Evolutionary conservation across 1,284 basidiomycete species (phyloP), one percentile per base, ranked within the genome.

Genomic region (Papiliotrema laurentii): DNA sequence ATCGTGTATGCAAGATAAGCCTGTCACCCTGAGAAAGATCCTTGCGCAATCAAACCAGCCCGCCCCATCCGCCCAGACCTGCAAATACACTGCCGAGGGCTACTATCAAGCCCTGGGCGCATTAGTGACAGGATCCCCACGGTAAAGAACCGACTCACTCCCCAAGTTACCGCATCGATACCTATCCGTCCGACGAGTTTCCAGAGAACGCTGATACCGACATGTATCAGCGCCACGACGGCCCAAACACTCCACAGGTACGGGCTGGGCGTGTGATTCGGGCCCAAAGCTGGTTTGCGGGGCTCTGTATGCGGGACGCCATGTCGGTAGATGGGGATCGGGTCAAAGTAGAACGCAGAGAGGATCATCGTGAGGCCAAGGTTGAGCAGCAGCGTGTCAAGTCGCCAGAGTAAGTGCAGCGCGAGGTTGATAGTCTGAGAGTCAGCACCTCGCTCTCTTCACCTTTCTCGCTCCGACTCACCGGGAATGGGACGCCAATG

Each of bases 291-390:
- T 4, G 43, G 38, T 6, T 28, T 14, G 19, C n/a, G 45, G 25
- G 18, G 25, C 2, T n/a, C n/a, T n/a, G 47, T 28, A n/a, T 18
- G 43, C 3, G 42, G 39, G 19, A 35, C 31, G 16, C 49, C 42
- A 45, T 66, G 66, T 10, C 53, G 54, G 50, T 74, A 74, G 27
- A 74, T 65, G 1, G 71, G 72, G 24, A 58, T 54, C 2, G 71
- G 60, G 58, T 73, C 63, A 55, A 64, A 69, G 53, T 69, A 74
- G 58, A 63, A 73, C 5, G 70, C 64, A 7, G 71, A 69, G 33
- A 73, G 60, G 43, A 73, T 60, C 5, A 75, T 59, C n/a, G 73
- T 75, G 3, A 75, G 55, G 25, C 73, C 73, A n/a, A 75, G 66
- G 51, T 73, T 75, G 48, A 75, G 62, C 0, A 75, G 62, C 3